Base-by-base conservation (phyloP, 1,139 yeast genomes). In the Saccharomyces hybrid region DNA sequence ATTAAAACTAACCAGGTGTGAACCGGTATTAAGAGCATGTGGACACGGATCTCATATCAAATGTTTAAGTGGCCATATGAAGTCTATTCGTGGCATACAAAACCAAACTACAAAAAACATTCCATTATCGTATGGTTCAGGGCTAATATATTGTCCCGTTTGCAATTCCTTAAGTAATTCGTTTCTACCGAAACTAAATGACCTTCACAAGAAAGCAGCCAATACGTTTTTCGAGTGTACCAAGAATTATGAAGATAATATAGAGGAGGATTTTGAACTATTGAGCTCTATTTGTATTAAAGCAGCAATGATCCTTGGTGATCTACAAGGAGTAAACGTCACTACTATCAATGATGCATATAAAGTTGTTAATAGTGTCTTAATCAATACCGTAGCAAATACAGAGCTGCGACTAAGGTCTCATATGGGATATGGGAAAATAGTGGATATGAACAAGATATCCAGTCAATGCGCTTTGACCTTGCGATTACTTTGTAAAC, bases 21-120 rank as follows among this genome's bases (percentile, higher is more conserved):
- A 50, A 52, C 73, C 84, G 5, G 82, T 87, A 0, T 76, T 90
- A 5, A 83, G 85, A 62, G 84, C 96, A 53, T 93, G 99, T 73
- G 96, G 97, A 0, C 99, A 93, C 70, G 95, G 96, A 1, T 86
- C 93, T 83, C 99, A 93, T 69, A 82, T 80, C 60, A 78, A 80
- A 38, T 93, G 99, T 66, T 87, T 85, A 62, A 69, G 80, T 54
- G 82, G 83, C 56, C 88, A 83, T 65, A 72, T 83, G 64, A 75
- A 75, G 51, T 77, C 81, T 23, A 77, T 79, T 50, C 74, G 80
- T 54, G 71, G 75, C 11, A 78, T 85, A 31, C 87, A 80, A 63
- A 79, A 78, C 38, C 96, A 88, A 65, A 82, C 90, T 32, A 87
- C 96, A 0, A 76, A 96, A 66, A 88, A 90, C 55, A 76, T 84